phyloP scores from a whole-genome alignment of 2,329 filamentous ascomycete species.

The Beauveria medogensis region DNA sequence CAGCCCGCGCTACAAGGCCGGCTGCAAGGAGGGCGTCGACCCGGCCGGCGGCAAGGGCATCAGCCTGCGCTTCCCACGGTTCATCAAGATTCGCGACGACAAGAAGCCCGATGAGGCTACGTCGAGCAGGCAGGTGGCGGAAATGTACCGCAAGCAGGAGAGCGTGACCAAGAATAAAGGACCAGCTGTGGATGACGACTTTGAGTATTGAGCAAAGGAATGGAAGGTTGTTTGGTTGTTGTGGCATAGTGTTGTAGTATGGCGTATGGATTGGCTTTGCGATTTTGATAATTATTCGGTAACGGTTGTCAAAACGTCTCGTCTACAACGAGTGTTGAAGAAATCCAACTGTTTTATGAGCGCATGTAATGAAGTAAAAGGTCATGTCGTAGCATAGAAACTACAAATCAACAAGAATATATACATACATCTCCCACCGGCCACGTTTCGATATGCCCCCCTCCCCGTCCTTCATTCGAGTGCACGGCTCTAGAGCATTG shows the following conservation, averaged over 20 bases:
- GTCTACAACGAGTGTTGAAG: not conserved
- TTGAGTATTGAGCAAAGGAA: constrained; percentile 69
- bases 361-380: not conserved
- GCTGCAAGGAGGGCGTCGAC: constrained; percentile 70
- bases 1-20: constrained; percentile 89
- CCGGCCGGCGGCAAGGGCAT: constrained; percentile 67
- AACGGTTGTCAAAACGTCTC: not conserved
- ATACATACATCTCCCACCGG: not conserved
- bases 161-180: constrained; percentile 80
- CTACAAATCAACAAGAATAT: not conserved
- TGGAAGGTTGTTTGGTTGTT: not conserved
- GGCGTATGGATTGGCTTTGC: not conserved
- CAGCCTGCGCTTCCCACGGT: constrained; percentile 82
- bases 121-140: constrained; percentile 73
- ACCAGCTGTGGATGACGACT: constrained; percentile 87
- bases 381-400: not conserved
- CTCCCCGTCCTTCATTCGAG: not conserved
- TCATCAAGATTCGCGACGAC: constrained; percentile 85
- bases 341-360: not conserved
- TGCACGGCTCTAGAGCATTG: not conserved
- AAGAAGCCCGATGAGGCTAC: constrained; percentile 94
- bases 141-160: constrained; percentile 97
- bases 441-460: not conserved
- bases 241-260: not conserved
- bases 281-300: not conserved